Percentiles rank a stretch among this genome's conserved stretches.
Evolutionary conservation across 208 protist species (phyloP).

Genomic region (Trypanosoma rangeli): DNA sequence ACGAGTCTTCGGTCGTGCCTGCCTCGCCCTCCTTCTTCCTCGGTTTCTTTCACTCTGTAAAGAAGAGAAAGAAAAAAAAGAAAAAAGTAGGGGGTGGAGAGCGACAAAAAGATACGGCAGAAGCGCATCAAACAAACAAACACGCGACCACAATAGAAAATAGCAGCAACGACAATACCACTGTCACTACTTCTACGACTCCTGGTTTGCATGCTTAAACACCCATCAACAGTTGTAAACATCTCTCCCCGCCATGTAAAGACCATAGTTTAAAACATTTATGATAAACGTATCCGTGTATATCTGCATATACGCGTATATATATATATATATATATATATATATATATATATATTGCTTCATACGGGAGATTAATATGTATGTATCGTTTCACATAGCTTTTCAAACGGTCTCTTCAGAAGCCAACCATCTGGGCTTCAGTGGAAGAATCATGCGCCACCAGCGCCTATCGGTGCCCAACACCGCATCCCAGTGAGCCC

Average conservation of each 20-base stretch:
- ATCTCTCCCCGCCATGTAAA: no score
- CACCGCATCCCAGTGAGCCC: constrained; percentile 22
- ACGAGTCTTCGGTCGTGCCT: no score
- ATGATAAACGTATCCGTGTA: background rate
- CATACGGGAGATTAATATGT: constrained; percentile 4
- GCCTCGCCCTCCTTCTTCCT: no score
- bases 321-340: constrained; percentile 21
- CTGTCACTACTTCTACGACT: no score
- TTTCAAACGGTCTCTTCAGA: background rate
- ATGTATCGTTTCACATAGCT: background rate
- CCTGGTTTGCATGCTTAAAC: no score
- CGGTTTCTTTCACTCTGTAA: no score
- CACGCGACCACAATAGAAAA: background rate
- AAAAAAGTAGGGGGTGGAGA: no score
- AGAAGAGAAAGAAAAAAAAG: no score
- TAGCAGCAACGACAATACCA: no score
- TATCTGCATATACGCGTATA: background rate
- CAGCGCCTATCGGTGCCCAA: constrained; percentile 14
- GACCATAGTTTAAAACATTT: background rate
- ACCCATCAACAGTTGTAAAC: no score
- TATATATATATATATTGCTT: constrained; percentile 15
- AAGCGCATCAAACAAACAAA: background rate
- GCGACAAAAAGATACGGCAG: no score
- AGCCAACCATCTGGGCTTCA: constrained; percentile 14
- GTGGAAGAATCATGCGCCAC: constrained; percentile 45